Evolutionary conservation across 2,329 filamentous ascomycete genomes (phyloP), one percentile per base, ranked within the genome.

Genomic region (Diaporthe aspalathi): DNA sequence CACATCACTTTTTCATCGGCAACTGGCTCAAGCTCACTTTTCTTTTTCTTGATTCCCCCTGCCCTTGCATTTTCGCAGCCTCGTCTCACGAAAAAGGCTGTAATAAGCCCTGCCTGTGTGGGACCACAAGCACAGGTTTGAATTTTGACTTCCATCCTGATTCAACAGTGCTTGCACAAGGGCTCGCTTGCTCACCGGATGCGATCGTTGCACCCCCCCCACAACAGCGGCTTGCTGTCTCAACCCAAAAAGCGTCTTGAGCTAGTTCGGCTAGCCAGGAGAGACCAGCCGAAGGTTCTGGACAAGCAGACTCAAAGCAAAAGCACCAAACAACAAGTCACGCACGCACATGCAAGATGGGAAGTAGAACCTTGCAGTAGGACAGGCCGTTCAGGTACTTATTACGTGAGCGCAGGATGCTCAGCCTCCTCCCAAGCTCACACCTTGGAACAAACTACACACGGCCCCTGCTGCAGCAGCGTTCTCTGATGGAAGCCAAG

Each of bases 401-500:
- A 38, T 65, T 65, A 65, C 45, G 60, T 65, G 60, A 65, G 45
- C 60, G 60, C 60, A 65, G 60, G 60, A 50, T 50, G 60, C 60
- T 50, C 60, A 65, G 60, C 60, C 60, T 17, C 60, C 27, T 7
- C 35, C 35, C 35, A 12, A 16, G 50, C 16, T 38, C 17, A 43
- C 35, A 50, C 32, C 43, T 65, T 65, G 60, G 60, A 65, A 65
- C 45, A 38, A 35, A 38, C 43, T 11, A 38, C 11, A 49, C 27
- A 47, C 16, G 12, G 54, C 24, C 22, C 35, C 24, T 27, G 54
- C 35, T 43, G 20, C 60, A 24, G n/a, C 60, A 17, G 24, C 43
- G 29, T 63, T 20, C 43, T 49, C 11, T 49, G 20, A 56, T 56
- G 53, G 53, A 38, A 27, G 60, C 60, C 45, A 65, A 65, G 43